phyloP scores from a whole-genome alignment of 2,329 filamentous ascomycete species.

The Ophiostoma tasmaniense region DNA sequence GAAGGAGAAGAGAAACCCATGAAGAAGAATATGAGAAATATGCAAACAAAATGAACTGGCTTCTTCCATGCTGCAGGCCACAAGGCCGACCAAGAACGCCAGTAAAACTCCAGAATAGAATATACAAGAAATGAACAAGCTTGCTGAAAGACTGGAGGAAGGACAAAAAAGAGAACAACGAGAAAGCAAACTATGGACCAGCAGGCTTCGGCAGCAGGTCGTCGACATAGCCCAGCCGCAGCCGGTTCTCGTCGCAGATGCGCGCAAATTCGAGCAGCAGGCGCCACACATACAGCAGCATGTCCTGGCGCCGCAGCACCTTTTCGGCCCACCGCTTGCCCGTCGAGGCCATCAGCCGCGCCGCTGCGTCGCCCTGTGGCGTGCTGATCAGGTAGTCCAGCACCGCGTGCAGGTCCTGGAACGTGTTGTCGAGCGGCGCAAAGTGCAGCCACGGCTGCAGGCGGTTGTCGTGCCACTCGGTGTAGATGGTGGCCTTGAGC shows the following conservation, averaged over 20 bases:
- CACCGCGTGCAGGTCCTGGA: conserved; percentile 56
- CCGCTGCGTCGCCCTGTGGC: conserved; percentile 43
- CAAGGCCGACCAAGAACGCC: neutral
- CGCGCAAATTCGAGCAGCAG: conserved; percentile 51
- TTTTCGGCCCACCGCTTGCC: conserved; percentile 54
- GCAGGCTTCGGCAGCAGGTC: conserved; percentile 27
- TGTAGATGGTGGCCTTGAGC: conserved; percentile 63
- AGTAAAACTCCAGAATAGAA: neutral
- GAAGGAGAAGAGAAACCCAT: neutral
- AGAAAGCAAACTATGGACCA: neutral
- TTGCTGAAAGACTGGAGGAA: neutral
- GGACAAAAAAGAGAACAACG: neutral
- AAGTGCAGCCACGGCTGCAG: conserved; percentile 65
- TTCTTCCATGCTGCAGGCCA: neutral
- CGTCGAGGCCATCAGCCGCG: conserved; percentile 48
- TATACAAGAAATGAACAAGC: conserved; percentile 3
- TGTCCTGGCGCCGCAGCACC: conserved; percentile 56
- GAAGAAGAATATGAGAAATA: neutral
- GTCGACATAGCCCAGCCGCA: conserved; percentile 36
- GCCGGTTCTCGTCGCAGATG: conserved; percentile 38
- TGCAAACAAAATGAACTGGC: neutral
- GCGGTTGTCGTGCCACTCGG: conserved; percentile 66
- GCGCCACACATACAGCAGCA: conserved; percentile 57
- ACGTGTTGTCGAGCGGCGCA: conserved; percentile 61
- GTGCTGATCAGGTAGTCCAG: conserved; percentile 54